Base-by-base conservation (phyloP, 148 eudicot species). In the Beta vulgaris region DNA sequence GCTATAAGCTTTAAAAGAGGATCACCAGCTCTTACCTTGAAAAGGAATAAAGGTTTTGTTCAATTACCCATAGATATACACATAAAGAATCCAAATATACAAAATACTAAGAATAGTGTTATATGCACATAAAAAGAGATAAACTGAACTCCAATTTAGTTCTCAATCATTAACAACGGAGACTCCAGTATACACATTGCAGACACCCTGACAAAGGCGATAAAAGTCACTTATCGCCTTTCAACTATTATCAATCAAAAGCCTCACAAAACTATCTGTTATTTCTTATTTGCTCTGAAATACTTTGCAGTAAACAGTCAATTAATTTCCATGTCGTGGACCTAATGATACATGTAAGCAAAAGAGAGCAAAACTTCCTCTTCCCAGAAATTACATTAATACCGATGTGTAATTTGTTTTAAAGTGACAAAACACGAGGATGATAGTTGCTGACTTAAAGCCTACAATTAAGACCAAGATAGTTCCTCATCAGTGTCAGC, bases 1-100 rank as follows among this genome's bases (percentile, higher is more conserved):
- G 95, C 94, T 75, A 96, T 80, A 68, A 96, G 96, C 89, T 91
- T 89, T 35, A 96, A 84, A 77, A 91, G 98, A n/a, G 99, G 97
- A 76, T 91, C 98, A 71, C 98, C 98, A 71, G 93, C 94, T 72
- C 79, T 82, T 66, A 92, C 94, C 99, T 96, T 82, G 79, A 76
- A 69, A 79, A 68, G 40, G 5, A 51, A 69, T 31, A 19, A 39
- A 58, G 34, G 37, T 31, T 44, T 72, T 35, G 37, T 25, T 81
- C 73, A 68, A 11, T 29, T 7, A 44, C 3, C 25, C 31, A 66
- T 62, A 25, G 14, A 81, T 7, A 39, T 57, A 31, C 42, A 54
- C 28, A 15, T 43, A 43, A 42, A 15, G n/a, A 43, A 4, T 2
- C 35, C 42, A 68, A 39, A 55, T 18, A 49, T 28, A 62, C 44